Base-by-base conservation (phyloP, 768 basidiomycete species). In the Boletus coccyginus region DNA sequence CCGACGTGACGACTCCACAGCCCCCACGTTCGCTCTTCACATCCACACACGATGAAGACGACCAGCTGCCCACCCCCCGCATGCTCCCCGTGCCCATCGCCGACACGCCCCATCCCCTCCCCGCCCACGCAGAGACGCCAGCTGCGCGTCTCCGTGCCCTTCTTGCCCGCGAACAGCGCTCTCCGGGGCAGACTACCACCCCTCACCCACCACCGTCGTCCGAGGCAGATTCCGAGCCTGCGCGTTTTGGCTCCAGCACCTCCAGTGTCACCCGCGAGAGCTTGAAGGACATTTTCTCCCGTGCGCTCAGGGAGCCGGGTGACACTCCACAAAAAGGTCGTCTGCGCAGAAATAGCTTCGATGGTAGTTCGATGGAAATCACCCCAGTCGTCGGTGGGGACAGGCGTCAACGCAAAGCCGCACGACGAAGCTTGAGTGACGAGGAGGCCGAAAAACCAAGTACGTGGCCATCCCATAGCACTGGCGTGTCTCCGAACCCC, bases 71-170 rank as follows among this genome's bases (percentile, higher is more conserved):
- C 7, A 73, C 70, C 3, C 70, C 72, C 8, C 68, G 70, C 16
- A 56, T 73, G 6, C 62, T 57, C 5, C 50, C 61, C 2, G 62
- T 31, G 24, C 44, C 60, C 24, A 72, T 73, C 41, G 16, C 55
- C 32, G 60, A 55, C 27, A 21, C 53, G 21, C 21, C 21, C 21
- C 21, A 21, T 21, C 21, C 21, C 21, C 46, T 58, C 4, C 45
- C 67, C 58, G n/a, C 8, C 39, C 6, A 69, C 9, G 50, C 63
- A 43, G 78, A 78, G 50, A 84, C 78, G 3, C 81, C 85, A 8
- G 84, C 86, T 19, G 79, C 77, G 21, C 82, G 84, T 46, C 78
- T 90, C 19, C 85, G 87, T 46, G 84, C 85, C 24, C 71, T 88
- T 6, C 73, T 88, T 10, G 72, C 78, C 33, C 81, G 78, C 54